These are phyloP conservation scores for Elymus sibiricus DNA, from an alignment of 176 grass and related monocot species.

Conservation along the genomic window DNA sequence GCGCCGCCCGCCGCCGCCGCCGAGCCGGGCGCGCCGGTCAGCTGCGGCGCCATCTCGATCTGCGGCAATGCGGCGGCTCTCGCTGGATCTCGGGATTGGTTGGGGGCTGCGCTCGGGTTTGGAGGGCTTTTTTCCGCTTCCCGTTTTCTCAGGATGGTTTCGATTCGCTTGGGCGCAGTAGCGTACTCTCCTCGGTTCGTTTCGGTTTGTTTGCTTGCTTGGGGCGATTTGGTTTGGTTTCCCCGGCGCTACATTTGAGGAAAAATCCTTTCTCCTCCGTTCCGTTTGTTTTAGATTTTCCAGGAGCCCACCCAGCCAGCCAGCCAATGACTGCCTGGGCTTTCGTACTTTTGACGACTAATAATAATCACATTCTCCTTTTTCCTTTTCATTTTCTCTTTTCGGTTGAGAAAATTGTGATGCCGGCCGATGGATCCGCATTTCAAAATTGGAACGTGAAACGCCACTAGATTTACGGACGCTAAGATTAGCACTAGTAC, in stretches of 20 bases:
- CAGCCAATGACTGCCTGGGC: not conserved
- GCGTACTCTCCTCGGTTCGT: not conserved
- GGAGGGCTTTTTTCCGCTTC: not conserved
- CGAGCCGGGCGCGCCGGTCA: slow-evolving; percentile 37
- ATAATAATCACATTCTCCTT: not conserved
- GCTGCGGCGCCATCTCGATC: slow-evolving; percentile 63
- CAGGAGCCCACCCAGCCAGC: not conserved
- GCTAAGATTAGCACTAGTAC: not conserved
- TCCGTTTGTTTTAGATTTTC: not conserved
- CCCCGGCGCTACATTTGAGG: slow-evolving; percentile 32
- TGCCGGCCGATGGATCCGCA: not conserved
- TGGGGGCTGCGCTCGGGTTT: slow-evolving; percentile 14
- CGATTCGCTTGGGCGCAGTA: not conserved
- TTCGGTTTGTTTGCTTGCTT: not conserved
- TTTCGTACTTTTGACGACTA: not conserved
- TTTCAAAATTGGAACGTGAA: not conserved
- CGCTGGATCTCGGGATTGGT: slow-evolving; percentile 24
- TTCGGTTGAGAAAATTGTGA: not conserved
- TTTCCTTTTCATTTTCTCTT: no score
- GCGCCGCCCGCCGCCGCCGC: slow-evolving; percentile 38
- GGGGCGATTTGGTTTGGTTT: slow-evolving; percentile 2
- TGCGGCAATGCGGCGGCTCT: slow-evolving; percentile 40
- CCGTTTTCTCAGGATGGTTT: slow-evolving; percentile 40
- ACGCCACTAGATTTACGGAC: not conserved
- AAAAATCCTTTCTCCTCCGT: not conserved